Base-by-base conservation (phyloP, 495 filamentous ascomycete species). In the Penicillium argentinense region DNA sequence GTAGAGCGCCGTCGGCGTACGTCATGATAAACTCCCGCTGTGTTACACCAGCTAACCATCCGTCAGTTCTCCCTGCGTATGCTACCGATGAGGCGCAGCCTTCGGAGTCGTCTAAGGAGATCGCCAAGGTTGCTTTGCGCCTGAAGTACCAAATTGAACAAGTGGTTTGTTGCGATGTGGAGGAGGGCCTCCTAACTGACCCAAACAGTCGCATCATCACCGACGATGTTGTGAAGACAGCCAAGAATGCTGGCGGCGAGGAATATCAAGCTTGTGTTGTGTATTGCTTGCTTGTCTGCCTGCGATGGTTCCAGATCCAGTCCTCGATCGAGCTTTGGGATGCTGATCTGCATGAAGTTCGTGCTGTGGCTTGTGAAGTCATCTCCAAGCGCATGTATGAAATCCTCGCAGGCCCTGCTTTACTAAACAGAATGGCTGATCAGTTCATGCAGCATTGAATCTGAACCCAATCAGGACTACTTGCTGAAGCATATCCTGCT, bases 111-210 rank as follows among this genome's bases (percentile, higher is more conserved):
- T 73, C 76, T 39, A 69, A 75, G 30, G 80, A 87, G 56, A 91
- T 97, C 45, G 93, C 92, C 33, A 89, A 88, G 58, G 75, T 95
- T 39, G 91, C 91, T 0, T 79, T 97, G 16, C 86, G 89, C 33
- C 72, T 98, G 50, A 92, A 91, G 54, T 89, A 95, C 62, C 87
- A 96, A 55, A 84, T 98, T 58, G 91, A 96, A 65, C 78, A 88
- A 54, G 83, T 89, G 25, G 80, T 98, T 9, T 85, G 90, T 1
- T 96, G 86, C 70, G 93, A 97, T 65, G 72, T 97, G 13, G 82
- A 91, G 44, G 78, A 86, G 50, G 70, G 68, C 4, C 69, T 74
- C 34, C 72, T 98, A 62, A 92, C 88, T 5, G 69, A 75, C 34
- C 77, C 93, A 13, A 89, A 96, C 66, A 91, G 87, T 59, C 77